Conservation (phyloP, 2,329 filamentous ascomycete genomes). For the Xylaria sp. region DNA sequence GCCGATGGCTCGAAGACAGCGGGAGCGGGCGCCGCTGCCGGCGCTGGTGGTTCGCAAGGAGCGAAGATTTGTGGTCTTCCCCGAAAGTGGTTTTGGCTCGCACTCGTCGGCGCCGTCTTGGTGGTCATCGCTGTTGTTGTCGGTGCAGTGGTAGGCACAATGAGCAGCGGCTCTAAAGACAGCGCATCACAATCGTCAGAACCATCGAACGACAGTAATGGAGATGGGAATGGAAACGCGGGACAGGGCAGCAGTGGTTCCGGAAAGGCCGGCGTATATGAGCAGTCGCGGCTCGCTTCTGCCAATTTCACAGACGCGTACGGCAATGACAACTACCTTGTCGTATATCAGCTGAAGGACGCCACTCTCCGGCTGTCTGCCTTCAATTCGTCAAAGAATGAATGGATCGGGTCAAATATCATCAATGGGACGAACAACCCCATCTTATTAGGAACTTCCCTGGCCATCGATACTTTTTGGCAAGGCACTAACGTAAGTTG, state of each 20-base stretch:
- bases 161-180: neutral
- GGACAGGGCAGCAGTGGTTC: neutral
- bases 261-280: slow-evolving; percentile 5
- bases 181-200: neutral
- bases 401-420: slow-evolving; percentile 38
- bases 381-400: slow-evolving; percentile 36
- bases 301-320: slow-evolving; percentile 38
- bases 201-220: neutral
- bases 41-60: neutral
- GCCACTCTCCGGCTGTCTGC: slow-evolving; percentile 37
- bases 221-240: neutral
- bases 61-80: slow-evolving; percentile 28
- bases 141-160: slow-evolving; percentile 24
- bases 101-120: slow-evolving; percentile 14
- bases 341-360: slow-evolving; percentile 39
- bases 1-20: neutral
- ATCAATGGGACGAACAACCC: slow-evolving; percentile 34
- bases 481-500: slow-evolving; percentile 12
- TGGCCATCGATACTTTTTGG: slow-evolving; percentile 18
- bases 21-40: neutral
- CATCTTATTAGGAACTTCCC: slow-evolving; percentile 15
- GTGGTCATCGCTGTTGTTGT: slow-evolving; percentile 25
- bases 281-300: slow-evolving; percentile 34
- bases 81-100: slow-evolving; percentile 27
- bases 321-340: slow-evolving; percentile 36